phyloP scores from a whole-genome alignment of 441 rosid species.

The Aleurites moluccanus region DNA sequence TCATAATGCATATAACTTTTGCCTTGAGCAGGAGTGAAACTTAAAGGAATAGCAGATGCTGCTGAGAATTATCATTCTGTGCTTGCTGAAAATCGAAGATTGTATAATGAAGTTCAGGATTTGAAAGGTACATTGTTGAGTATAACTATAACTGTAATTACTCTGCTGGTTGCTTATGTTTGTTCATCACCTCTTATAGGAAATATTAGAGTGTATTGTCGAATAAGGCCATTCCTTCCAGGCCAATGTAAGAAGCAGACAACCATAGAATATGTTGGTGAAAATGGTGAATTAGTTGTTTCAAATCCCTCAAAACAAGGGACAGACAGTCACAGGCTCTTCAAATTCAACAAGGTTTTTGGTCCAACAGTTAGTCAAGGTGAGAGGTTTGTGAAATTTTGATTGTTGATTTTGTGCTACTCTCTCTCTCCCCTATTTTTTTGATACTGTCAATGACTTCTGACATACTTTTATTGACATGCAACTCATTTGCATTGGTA shows the following conservation, averaged over 20 bases:
- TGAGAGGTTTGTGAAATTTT: conserved; percentile 10
- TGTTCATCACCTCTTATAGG: conserved; percentile 17
- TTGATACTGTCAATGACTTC: neutral
- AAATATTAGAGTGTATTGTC: conserved; percentile 40
- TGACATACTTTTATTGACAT: neutral
- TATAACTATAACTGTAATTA: neutral
- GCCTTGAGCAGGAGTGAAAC: conserved; percentile 29
- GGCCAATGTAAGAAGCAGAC: conserved; percentile 36
- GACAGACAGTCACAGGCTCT: conserved; percentile 31
- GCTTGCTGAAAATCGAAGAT: conserved; percentile 39
- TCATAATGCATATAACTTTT: neutral
- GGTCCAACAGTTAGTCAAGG: conserved; percentile 36
- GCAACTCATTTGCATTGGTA: neutral
- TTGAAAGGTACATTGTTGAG: conserved; percentile 29
- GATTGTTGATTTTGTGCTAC: neutral
- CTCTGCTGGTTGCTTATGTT: neutral
- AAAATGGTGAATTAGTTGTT: conserved; percentile 37
- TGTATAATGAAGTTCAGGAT: conserved; percentile 41
- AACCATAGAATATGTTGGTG: conserved; percentile 35
- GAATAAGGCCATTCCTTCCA: conserved; percentile 35
- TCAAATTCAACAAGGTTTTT: conserved; percentile 40
- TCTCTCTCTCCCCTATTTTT: neutral
- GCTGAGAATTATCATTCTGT: conserved; percentile 36
- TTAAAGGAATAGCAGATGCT: conserved; percentile 35
- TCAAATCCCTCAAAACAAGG: conserved; percentile 36